phyloP scores from a whole-genome alignment of 352 stramenopile species.

The Phytophthora macrochlamydospora region DNA sequence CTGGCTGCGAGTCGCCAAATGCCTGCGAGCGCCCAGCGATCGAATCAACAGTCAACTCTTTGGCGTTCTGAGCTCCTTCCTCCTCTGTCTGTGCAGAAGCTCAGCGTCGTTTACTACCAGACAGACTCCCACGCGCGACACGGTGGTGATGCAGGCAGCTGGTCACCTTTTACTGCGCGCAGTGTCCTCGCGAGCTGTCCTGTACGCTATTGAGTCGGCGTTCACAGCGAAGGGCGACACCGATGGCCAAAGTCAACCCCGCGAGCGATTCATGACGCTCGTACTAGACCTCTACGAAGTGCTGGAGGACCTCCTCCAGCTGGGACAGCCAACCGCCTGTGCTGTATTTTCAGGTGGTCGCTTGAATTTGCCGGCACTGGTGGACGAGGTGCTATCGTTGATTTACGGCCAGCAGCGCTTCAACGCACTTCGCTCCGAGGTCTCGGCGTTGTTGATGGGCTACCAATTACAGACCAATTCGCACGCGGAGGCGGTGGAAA shows the following conservation, averaged over 20 bases:
- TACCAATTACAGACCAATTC: neutral
- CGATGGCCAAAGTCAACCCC: constrained; percentile 1
- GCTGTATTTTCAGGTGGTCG: neutral
- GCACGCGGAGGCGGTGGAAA: neutral
- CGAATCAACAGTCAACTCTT: neutral
- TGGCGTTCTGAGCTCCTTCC: constrained; percentile 10
- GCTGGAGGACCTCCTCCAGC: constrained; percentile 2
- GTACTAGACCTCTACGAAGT: constrained; percentile 15
- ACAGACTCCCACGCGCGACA: neutral
- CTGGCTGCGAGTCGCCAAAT: constrained; percentile 13
- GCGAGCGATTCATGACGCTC: constrained; percentile 7
- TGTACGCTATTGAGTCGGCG: constrained; percentile 5
- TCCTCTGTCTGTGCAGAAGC: neutral
- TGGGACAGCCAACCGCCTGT: neutral
- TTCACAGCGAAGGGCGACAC: neutral
- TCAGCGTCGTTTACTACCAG: neutral
- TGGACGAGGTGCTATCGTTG: constrained; percentile 38
- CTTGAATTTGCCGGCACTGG: constrained; percentile 21
- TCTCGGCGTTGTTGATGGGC: constrained; percentile 13
- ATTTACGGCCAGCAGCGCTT: constrained; percentile 27
- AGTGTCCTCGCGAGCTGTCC: constrained; percentile 5
- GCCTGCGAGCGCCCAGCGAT: neutral
- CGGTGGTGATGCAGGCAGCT: constrained; percentile 1
- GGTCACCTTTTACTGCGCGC: constrained; percentile 18
- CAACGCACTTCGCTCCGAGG: constrained; percentile 9